Percentiles rank a stretch among this genome's conserved stretches.
Conservation (phyloP, 306 rosid species). For the Pachyrhizus erosus region DNA sequence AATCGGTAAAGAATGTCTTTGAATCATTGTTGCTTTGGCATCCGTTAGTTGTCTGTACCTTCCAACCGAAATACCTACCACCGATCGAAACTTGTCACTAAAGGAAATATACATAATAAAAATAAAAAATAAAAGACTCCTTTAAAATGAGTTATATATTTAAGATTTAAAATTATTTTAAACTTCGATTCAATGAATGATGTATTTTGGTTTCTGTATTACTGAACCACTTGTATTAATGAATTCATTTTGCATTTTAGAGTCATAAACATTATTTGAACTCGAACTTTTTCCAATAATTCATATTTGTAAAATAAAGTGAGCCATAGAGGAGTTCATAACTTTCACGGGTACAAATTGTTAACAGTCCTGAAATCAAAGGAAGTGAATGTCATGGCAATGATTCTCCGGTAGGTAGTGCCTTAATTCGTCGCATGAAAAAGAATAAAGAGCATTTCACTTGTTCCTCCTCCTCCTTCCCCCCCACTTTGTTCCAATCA, state of each 20-base stretch:
- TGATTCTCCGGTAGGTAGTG: background rate
- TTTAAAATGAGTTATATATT: background rate
- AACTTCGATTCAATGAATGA: background rate
- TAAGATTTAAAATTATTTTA: background rate
- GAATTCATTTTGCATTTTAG: too few relatives aligned
- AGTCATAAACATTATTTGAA: background rate
- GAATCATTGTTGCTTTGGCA: slow-evolving; percentile 31
- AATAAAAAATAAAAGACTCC: background rate
- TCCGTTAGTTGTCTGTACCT: background rate
- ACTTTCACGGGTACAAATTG: too few relatives aligned
- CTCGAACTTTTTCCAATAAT: background rate
- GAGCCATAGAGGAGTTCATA: too few relatives aligned
- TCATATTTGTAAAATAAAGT: too few relatives aligned
- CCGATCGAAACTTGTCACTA: slow-evolving; percentile 4
- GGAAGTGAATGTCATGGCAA: background rate
- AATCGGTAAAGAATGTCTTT: slow-evolving; percentile 8
- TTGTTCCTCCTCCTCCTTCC: background rate
- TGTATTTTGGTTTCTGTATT: background rate
- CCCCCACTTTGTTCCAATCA: too few relatives aligned
- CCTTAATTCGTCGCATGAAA: background rate
- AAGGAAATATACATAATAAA: background rate
- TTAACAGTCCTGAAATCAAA: background rate
- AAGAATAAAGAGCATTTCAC: background rate
- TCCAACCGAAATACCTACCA: background rate
- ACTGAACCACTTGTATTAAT: too few relatives aligned